Evolutionary conservation across 768 basidiomycete genomes (phyloP).

Genomic region (Albatrellus ellisii): DNA sequence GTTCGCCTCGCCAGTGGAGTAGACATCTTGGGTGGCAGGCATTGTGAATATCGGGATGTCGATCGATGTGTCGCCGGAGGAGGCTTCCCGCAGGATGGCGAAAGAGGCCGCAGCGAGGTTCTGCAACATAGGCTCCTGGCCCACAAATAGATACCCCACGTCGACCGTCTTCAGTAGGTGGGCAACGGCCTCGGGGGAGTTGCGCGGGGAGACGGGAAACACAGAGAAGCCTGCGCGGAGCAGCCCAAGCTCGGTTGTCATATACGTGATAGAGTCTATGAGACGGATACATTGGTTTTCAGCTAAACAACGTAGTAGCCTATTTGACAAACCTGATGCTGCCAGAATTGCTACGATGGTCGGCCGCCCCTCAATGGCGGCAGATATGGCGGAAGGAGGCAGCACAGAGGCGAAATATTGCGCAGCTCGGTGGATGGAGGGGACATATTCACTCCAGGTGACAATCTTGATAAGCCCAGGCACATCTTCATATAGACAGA

Average conservation of each 20-base stretch:
- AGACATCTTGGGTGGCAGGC: neutral
- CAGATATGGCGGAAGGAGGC: slow-evolving; percentile 1
- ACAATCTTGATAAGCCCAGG: neutral
- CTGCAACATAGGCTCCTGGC: too few species aligned
- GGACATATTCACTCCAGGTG: neutral
- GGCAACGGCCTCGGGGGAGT: slow-evolving; percentile 3
- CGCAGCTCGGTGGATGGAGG: slow-evolving; percentile 4
- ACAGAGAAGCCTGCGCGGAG: neutral
- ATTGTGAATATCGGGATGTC: neutral
- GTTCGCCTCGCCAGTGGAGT: neutral
- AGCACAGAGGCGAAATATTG: slow-evolving; percentile 4
- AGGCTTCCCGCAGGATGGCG: neutral
- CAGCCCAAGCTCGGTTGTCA: slow-evolving; percentile 17
- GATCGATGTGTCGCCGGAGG: neutral
- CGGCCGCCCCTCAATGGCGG: slow-evolving; percentile 8
- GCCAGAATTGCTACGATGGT: slow-evolving; percentile 12
- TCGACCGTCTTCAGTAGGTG: slow-evolving; percentile 5
- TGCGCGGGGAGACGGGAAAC: slow-evolving; percentile 4
- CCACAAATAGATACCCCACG: slow-evolving; percentile 2
- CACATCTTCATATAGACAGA: slow-evolving; percentile 18
- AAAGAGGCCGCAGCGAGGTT: neutral
- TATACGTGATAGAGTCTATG: slow-evolving; percentile 15
- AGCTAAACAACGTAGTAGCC: neutral
- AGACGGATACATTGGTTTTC: neutral
- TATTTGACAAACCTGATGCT: slow-evolving; percentile 9